These are phyloP conservation scores for Fragilariopsis cylindrus DNA, from an alignment of 108 stramenopile species.

Conservation along the genomic window DNA sequence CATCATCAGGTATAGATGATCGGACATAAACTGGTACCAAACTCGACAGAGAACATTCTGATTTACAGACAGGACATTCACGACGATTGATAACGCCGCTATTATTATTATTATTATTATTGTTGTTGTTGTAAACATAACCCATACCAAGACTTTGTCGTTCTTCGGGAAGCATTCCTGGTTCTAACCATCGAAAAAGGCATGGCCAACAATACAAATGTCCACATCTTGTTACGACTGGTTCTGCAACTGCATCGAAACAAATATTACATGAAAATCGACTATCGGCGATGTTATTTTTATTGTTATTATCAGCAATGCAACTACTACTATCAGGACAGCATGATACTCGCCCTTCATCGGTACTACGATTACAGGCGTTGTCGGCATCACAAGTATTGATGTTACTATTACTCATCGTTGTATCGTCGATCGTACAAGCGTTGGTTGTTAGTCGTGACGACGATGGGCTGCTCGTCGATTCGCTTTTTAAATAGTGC, in stretches of 20 bases:
- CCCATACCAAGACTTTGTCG: conserved; percentile 32
- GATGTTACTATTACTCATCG: no score
- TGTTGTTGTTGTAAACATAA: background rate
- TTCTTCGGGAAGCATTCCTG: conserved; percentile 61
- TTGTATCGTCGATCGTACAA: no score
- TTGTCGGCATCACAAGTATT: no score
- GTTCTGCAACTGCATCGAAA: conserved; percentile 75
- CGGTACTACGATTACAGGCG: background rate
- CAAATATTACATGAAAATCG: conserved; percentile 89
- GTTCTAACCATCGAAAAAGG: conserved; percentile 75
- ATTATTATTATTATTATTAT: conserved; percentile 23
- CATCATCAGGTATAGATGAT: background rate
- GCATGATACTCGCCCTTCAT: background rate
- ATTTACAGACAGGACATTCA: conserved; percentile 84
- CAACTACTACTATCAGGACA: background rate
- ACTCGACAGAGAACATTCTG: conserved; percentile 62
- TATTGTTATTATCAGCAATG: background rate
- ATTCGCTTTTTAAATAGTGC: no score
- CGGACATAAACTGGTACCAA: conserved; percentile 84
- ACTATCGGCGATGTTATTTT: conserved; percentile 26
- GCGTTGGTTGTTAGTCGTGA: no score
- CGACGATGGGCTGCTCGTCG: no score
- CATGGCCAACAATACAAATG: conserved; percentile 94
- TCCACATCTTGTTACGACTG: conserved; percentile 87
- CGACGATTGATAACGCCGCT: conserved; percentile 30